These are phyloP conservation scores for Millerago galiae DNA, from an alignment of 805 yeast species.

Conservation along the genomic window DNA sequence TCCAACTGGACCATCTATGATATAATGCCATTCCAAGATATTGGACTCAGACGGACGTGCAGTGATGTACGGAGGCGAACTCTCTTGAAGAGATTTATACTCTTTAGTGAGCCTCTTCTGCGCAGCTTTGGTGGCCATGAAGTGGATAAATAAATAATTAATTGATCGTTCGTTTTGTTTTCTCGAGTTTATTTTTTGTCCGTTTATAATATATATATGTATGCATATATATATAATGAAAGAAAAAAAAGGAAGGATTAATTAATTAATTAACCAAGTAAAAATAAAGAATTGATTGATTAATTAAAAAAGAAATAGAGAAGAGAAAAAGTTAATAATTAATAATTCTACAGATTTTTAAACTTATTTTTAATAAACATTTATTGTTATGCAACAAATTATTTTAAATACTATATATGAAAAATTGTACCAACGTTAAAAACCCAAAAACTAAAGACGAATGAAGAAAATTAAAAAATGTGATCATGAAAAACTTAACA, in stretches of 20 bases:
- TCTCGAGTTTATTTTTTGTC: no score
- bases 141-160: no score
- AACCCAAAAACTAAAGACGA: background rate
- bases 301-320: background rate
- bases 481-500: conserved; percentile 32
- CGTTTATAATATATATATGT: no score
- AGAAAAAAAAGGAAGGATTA: no score
- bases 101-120: conserved; percentile 60
- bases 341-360: background rate
- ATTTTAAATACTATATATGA: background rate
- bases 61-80: conserved; percentile 74
- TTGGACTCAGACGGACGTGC: conserved; percentile 85
- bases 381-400: background rate
- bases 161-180: background rate
- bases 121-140: conserved; percentile 35
- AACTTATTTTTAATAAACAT: background rate
- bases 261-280: no score
- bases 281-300: background rate
- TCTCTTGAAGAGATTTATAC: conserved; percentile 64
- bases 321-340: background rate
- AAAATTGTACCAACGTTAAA: conserved; percentile 1
- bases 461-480: background rate
- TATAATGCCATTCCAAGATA: conserved; percentile 87
- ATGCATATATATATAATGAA: no score
- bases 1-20: conserved; percentile 85